A percentile compares a stretch with the other conserved stretches of the same genome.
Evolutionary conservation across 345 rosid genomes (phyloP).

Genomic region (Citrus maxima): DNA sequence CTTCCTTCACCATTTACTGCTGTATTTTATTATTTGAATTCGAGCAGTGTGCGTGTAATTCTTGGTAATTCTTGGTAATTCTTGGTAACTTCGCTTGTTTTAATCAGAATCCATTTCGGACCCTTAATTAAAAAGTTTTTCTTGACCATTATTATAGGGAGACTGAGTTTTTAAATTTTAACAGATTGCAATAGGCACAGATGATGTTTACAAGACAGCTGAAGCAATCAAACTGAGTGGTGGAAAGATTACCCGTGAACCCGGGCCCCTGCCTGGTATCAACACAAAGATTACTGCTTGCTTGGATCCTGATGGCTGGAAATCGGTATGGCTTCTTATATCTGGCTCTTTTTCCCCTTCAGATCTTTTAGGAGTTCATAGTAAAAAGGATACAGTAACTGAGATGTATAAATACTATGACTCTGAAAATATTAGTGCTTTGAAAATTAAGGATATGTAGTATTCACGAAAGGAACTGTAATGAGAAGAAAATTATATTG

Average conservation of each 20-base stretch:
- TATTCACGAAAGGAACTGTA: background rate
- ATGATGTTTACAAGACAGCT: conserved; percentile 95
- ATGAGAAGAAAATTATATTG: background rate
- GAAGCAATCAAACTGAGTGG: conserved; percentile 80
- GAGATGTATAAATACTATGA: background rate
- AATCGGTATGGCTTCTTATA: conserved; percentile 53
- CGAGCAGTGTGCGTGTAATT: background rate
- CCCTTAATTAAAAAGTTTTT: background rate
- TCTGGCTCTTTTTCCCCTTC: background rate
- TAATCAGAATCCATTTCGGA: background rate
- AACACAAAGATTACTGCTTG: conserved; percentile 93
- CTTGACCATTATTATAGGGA: background rate
- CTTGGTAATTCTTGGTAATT: background rate
- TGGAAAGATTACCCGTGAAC: conserved; percentile 84
- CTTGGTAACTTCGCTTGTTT: background rate
- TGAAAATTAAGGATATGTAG: background rate
- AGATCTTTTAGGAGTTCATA: background rate
- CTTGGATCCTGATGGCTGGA: conserved; percentile 99
- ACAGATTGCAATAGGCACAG: conserved; percentile 93
- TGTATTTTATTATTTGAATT: background rate
- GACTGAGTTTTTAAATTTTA: conserved; percentile 5
- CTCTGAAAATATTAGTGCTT: background rate
- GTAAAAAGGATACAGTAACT: background rate
- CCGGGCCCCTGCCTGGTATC: conserved; percentile 96
- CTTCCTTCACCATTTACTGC: conserved; percentile 4